Evolutionary conservation across 345 rosid species (phyloP), one percentile per base, ranked within the genome.

Genomic region (Hevea brasiliensis): DNA sequence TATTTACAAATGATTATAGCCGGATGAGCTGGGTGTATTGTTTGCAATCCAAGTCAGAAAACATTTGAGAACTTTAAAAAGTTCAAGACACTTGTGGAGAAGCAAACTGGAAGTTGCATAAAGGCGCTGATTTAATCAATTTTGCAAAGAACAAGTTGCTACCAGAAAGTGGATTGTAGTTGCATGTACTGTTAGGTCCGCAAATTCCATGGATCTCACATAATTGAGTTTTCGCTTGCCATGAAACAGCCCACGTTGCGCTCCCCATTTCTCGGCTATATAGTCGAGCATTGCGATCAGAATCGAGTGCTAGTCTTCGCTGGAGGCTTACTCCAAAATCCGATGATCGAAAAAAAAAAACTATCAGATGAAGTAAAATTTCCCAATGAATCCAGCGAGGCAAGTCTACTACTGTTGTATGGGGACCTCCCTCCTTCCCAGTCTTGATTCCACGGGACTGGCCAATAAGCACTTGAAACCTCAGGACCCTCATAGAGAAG

Each of bases 141-240:
- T 83, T 79, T 6, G 76, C 76, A 47, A 74, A 45, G 62, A 86
- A 85, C 32, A 81, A 74, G 72, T 42, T 72, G 70, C 79, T 71
- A 0, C 84, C 81, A 15, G 18, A 15, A 6, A 6, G 8, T 0
- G 74, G 77, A 56, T 47, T 17, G 23, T 82, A 80, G 24, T 55
- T 61, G 48, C 88, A 85, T 2, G 69, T 6, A 35, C 83, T 72
- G 45, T 86, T 81, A 10, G 67, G 42, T 8, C 85, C 87, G 59
- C 85, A 86, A 10, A 24, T 32, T 18, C 82, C 87, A 32, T 78
- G 84, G 45, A 84, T 48, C 15, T 0, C 51, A 67, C 89, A 84
- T 0, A 56, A 7, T 6, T 37, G n/a, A 5, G 56, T 18, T 10
- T 70, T 1, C 11, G 61, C 75, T 69, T 79, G 77, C 85, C 83